phyloP scores from a whole-genome alignment of 202 grass and related monocot genomes.

The Elaeis oleifera region DNA sequence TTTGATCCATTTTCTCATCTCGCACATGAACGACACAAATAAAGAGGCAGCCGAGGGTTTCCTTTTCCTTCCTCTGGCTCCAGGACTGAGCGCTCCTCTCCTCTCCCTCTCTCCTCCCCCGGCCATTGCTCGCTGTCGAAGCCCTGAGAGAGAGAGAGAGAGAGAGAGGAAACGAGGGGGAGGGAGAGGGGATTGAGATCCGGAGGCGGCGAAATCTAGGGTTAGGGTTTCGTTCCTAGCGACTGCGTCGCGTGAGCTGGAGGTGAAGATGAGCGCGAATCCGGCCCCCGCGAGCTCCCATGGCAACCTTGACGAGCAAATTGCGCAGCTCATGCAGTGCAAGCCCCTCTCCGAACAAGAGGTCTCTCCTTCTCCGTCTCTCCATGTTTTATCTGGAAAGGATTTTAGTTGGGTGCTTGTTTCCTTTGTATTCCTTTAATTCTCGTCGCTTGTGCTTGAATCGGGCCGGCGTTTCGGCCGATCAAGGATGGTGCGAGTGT shows the following conservation, averaged over 20 bases:
- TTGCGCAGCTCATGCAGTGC: constrained; percentile 98
- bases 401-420: neutral
- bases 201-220: constrained; percentile 42
- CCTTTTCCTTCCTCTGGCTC: too few species aligned
- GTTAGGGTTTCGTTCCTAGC: constrained; percentile 17
- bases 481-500: too few species aligned
- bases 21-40: too few species aligned
- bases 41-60: too few species aligned
- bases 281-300: constrained; percentile 23
- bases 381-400: neutral
- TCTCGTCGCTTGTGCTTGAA: neutral
- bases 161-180: neutral
- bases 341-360: constrained; percentile 87
- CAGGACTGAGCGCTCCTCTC: too few species aligned
- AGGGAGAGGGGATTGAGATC: neutral
- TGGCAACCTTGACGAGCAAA: constrained; percentile 91
- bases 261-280: constrained; percentile 44
- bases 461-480: too few species aligned
- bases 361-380: constrained; percentile 21
- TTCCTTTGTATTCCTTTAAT: neutral
- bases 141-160: neutral
- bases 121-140: too few species aligned
- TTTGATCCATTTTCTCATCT: too few species aligned
- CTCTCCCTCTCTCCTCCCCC: too few species aligned
- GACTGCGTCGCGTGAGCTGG: constrained; percentile 8